A percentile compares a stretch with the other conserved stretches of the same genome.
phyloP scores from a whole-genome alignment of 768 basidiomycete species.

The Mycena rebaudengoi region DNA sequence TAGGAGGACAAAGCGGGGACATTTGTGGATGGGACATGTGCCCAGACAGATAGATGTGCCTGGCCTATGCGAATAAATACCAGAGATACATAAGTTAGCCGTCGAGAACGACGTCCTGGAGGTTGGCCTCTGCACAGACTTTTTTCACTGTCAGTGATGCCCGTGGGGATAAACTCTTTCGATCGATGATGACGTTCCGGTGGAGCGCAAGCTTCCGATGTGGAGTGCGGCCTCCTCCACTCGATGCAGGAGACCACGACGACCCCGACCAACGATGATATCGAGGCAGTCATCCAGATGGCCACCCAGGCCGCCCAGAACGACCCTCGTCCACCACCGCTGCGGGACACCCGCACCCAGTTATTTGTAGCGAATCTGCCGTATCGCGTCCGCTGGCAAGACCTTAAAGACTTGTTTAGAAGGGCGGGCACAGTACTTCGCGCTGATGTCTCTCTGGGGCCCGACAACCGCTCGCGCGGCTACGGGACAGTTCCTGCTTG shows the following conservation, averaged over 20 bases:
- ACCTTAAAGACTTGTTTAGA: constrained; percentile 97
- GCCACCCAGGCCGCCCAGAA: constrained; percentile 78
- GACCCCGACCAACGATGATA: constrained; percentile 73
- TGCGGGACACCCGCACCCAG: constrained; percentile 91
- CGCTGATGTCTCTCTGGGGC: constrained; percentile 80
- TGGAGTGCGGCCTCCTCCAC: no score
- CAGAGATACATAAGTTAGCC: no score
- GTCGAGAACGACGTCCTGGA: no score
- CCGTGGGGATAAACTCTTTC: neutral
- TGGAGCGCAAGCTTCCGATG: constrained; percentile 11
- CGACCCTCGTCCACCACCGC: constrained; percentile 50
- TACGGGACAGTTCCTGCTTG: constrained; percentile 95
- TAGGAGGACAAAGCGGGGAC: no score
- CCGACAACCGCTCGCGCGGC: constrained; percentile 92
- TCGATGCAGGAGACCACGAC: constrained; percentile 21
- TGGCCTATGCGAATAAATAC: no score
- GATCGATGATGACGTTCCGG: constrained; percentile 18
- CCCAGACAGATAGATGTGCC: no score
- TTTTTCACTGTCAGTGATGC: neutral
- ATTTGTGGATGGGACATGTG: no score
- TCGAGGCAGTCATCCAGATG: constrained; percentile 91
- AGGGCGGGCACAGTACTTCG: constrained; percentile 91
- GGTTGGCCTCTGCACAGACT: neutral
- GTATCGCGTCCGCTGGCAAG: constrained; percentile 98
- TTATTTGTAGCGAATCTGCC: constrained; percentile 97